Base-by-base conservation (phyloP, 2,329 filamentous ascomycete genomes). In the Penicillium sclerotigenum region DNA sequence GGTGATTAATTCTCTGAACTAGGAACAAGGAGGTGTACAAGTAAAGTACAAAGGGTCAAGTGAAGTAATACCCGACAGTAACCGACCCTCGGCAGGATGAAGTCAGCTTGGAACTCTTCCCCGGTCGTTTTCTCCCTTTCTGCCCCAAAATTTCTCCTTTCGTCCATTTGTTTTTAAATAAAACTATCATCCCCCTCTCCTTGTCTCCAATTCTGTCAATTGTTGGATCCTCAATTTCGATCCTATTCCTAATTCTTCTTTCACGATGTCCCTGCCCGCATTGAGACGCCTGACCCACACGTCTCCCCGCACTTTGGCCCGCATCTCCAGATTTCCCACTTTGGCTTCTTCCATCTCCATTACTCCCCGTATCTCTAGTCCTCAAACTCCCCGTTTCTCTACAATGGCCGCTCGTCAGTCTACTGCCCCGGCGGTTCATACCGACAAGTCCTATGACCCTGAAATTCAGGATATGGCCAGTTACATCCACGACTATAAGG, bases 401-500 rank as follows among this genome's bases (percentile, higher is more conserved):
- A 79, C 75, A 58, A 76, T 77, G 69, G 59, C 74, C 47, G 64
- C 75, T 47, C 70, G 74, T 62, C 71, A 72, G 55, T 72, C 70
- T 50, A 68, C 71, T 53, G 69, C 71, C 29, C 72, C 75, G n/a
- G 56, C 71, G 45, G 67, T 69, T 18, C 65, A 69, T 22, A 62
- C 63, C 38, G 65, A 73, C 46, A 71, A 83, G 73, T 82, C 86
- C 65, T 97, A 93, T 77, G 93, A 97, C 73, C 86, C 89, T 61
- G 93, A 97, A 80, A 94, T 97, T 76, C 87, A 86, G 76, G 92
- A 97, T 74, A 96, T 99, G 81, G 93, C 93, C 61, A 85, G 83
- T 77, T 99, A 97, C 79, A 89, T 97, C 73, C 90, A 95, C 82
- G 90, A 92, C 75, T 93, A 92, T 76, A 83, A 90, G 56, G 88